Conservation (phyloP, 805 yeast species). For the Barnettozyma siamensis region DNA sequence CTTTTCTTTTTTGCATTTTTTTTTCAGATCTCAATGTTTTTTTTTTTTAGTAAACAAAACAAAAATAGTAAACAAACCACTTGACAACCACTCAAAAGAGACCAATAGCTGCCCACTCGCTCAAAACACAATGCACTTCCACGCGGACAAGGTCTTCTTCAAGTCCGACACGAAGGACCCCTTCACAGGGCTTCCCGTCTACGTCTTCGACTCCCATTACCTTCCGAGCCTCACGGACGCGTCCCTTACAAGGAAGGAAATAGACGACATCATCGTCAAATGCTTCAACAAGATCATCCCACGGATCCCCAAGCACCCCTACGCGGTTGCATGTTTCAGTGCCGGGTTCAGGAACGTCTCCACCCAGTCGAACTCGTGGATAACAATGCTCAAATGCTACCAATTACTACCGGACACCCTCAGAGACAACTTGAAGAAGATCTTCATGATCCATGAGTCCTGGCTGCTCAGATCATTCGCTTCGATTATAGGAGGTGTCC, state of each 20-base stretch:
- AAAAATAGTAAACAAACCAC: no score
- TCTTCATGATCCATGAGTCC: slow-evolving; percentile 83
- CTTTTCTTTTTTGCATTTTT: no score
- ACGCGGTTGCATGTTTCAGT: slow-evolving; percentile 69
- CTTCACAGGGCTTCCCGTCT: slow-evolving; percentile 60
- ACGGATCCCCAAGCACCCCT: slow-evolving; percentile 55
- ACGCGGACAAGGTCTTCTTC: slow-evolving; percentile 42
- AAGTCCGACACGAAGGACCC: slow-evolving; percentile 62
- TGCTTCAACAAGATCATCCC: slow-evolving; percentile 53
- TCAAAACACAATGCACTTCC: slow-evolving; percentile 22
- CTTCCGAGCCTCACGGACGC: slow-evolving; percentile 55
- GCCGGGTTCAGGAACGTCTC: slow-evolving; percentile 61
- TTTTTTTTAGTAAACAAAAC: not conserved
- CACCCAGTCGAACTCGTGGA: slow-evolving; percentile 45
- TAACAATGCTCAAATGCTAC: slow-evolving; percentile 61
- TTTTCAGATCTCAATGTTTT: no score
- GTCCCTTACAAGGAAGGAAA: slow-evolving; percentile 29
- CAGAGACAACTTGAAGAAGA: slow-evolving; percentile 49
- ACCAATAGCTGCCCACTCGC: no score
- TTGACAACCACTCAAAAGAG: no score
- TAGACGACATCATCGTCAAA: slow-evolving; percentile 37
- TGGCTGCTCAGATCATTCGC: slow-evolving; percentile 81
- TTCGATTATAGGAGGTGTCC: slow-evolving; percentile 61
- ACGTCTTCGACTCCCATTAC: slow-evolving; percentile 76
- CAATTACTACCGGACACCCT: slow-evolving; percentile 51